Percentiles rank a stretch among this genome's conserved stretches.
Conservation (phyloP, 2,329 filamentous ascomycete species). For the Aspergillus amoenus region DNA sequence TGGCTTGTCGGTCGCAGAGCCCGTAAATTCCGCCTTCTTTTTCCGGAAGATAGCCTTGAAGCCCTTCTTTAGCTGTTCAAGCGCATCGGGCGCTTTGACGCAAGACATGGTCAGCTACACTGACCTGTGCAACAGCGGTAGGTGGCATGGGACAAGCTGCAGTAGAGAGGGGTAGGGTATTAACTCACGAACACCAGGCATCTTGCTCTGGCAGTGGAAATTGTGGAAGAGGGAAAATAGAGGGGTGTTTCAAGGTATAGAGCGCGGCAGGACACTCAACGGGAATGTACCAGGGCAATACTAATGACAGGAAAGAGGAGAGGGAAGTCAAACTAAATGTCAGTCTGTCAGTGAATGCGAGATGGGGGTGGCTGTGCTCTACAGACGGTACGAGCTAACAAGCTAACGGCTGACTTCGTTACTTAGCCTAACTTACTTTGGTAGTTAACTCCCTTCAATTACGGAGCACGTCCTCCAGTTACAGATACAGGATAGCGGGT, state of each 20-base stretch:
- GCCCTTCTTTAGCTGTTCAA: constrained; percentile 34
- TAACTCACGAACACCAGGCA: constrained; percentile 37
- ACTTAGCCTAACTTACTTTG: no score
- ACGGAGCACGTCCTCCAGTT: no score
- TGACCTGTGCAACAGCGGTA: neutral
- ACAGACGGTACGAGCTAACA: no score
- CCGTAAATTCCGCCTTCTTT: constrained; percentile 28
- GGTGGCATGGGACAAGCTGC: neutral
- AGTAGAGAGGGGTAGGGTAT: neutral
- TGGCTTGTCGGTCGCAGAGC: constrained; percentile 14
- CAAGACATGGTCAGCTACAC: neutral
- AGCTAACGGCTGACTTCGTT: no score
- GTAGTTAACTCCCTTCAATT: no score
- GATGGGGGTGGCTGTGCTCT: no score
- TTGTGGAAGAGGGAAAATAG: neutral
- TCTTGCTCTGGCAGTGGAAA: constrained; percentile 17
- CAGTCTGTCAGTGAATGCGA: no score
- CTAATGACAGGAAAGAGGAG: neutral
- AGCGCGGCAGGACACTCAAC: neutral
- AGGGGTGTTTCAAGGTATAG: neutral
- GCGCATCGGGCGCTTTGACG: constrained; percentile 29
- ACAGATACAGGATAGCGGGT: no score
- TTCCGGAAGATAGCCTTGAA: constrained; percentile 33
- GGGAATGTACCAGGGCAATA: neutral
- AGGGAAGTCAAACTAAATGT: no score